These are phyloP conservation scores for Phaffia australis DNA, from an alignment of 768 basidiomycete species.

Conservation along the genomic window DNA sequence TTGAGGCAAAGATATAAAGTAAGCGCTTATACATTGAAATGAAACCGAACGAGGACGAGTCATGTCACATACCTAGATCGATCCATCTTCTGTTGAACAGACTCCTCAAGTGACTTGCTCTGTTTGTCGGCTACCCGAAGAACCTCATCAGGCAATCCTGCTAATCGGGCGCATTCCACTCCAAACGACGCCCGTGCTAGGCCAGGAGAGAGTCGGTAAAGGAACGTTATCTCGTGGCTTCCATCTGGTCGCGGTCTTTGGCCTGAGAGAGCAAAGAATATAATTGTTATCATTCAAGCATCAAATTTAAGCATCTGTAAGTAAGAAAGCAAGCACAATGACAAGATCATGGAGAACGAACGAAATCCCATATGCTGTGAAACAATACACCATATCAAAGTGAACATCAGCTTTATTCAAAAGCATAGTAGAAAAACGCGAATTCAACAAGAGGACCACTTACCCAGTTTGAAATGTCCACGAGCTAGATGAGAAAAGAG, in stretches of 20 bases:
- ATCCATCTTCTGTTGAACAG: neutral
- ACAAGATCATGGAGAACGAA: neutral
- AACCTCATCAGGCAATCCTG: conserved; percentile 63
- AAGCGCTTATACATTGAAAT: neutral
- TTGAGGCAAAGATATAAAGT: neutral
- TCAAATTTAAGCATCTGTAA: neutral
- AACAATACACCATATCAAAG: conserved; percentile 53
- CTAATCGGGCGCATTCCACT: conserved; percentile 81
- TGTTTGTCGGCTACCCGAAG: conserved; percentile 47
- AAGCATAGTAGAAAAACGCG: too few species aligned
- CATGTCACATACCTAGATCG: neutral
- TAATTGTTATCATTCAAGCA: conserved; percentile 5
- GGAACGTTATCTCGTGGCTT: conserved; percentile 67
- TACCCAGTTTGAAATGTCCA: conserved; percentile 18
- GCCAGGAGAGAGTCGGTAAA: conserved; percentile 60
- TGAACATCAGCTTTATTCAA: conserved; percentile 40
- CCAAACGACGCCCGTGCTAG: conserved; percentile 75
- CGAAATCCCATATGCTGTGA: conserved; percentile 65
- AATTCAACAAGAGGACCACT: too few species aligned
- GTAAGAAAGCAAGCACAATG: neutral
- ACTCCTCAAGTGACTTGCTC: neutral
- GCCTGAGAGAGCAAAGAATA: neutral
- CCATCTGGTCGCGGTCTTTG: conserved; percentile 44
- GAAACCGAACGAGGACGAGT: neutral
- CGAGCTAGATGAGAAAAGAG: conserved; percentile 2